Base-by-base conservation (phyloP, 1,284 basidiomycete genomes). In the Tilletia setariae region DNA sequence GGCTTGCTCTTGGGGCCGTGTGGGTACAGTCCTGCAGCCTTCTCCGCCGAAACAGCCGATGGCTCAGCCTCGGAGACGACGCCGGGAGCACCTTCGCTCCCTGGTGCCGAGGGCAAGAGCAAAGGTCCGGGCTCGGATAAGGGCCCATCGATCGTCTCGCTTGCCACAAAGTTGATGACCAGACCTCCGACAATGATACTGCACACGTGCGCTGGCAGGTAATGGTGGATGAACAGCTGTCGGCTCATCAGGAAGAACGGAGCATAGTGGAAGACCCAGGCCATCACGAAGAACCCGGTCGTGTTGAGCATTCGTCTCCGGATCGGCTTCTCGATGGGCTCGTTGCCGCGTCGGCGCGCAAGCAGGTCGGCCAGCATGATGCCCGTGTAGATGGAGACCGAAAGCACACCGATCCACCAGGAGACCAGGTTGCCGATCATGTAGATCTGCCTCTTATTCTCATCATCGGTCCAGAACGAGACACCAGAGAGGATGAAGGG, bases 221-320 rank as follows among this genome's bases (percentile, higher is more conserved):
- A 99, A 84, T 99, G 95, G 83, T 99, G 95, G 47, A 99, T 86
- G 87, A 82, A 81, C 42, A 95, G 87, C 82, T 99, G 96, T 66
- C 96, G 91, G 79, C 88, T 90, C 93, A 99, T 97, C 43, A 97
- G 87, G 89, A 92, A 98, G 88, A 98, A 99, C 13, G 96, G 96
- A 80, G 92, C 85, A 85, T 97, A 99, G 84, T 99, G 96, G 72
- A 91, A 92, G 7, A 88, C 90, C 96, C 96, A 99, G 11, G 95
- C 89, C 46, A 93, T 85, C 65, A 94, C 84, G 87, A 98, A 98
- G 86, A 98, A 97, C 43, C 95, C 93, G 25, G 91, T 89, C 66
- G 93, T 93, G 83, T 97, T 94, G 89, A 94, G 91, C 32, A 98
- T 86, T 56, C 96, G 66, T 32, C 94, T 93, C 65, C 94, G 91